Percentiles rank a stretch among this genome's conserved stretches.
Evolutionary conservation across 768 basidiomycete genomes (phyloP).

Genomic region (Mycena indigotica): DNA sequence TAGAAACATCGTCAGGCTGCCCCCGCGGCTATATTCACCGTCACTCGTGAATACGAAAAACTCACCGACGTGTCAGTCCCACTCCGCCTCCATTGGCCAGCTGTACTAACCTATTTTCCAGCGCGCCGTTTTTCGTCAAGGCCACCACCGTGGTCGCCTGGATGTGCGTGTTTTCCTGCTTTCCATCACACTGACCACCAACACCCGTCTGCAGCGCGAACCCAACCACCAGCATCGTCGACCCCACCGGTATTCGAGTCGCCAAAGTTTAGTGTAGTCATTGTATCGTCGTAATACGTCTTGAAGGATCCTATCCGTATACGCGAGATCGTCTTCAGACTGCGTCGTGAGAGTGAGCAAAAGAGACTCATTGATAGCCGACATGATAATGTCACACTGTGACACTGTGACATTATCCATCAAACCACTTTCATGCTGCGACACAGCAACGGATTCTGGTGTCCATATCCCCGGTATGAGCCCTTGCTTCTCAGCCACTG

Average conservation of each 20-base stretch:
- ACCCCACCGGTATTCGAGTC: not conserved
- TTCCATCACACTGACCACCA: not conserved
- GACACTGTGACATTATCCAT: no score
- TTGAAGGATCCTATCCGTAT: not conserved
- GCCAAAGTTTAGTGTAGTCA: not conserved
- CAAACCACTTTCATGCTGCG: no score
- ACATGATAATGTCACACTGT: no score
- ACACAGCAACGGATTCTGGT: no score
- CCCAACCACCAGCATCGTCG: slow-evolving; percentile 13
- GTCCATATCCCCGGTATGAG: no score
- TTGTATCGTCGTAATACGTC: not conserved
- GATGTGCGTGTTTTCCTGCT: slow-evolving; percentile 31
- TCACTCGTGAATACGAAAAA: slow-evolving; percentile 27
- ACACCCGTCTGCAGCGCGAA: slow-evolving; percentile 14
- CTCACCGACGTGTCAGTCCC: slow-evolving; percentile 29
- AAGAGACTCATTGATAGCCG: no score
- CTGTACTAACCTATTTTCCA: no score
- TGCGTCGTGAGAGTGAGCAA: no score
- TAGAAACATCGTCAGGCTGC: not conserved
- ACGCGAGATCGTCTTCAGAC: no score
- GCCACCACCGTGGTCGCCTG: slow-evolving; percentile 32
- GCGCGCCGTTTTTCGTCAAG: slow-evolving; percentile 32
- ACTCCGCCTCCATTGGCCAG: no score
- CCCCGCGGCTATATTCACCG: slow-evolving; percentile 25
- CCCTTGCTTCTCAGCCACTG: no score